Base-by-base conservation (phyloP, 148 eudicot species). In the Persicaria maculosa region DNA sequence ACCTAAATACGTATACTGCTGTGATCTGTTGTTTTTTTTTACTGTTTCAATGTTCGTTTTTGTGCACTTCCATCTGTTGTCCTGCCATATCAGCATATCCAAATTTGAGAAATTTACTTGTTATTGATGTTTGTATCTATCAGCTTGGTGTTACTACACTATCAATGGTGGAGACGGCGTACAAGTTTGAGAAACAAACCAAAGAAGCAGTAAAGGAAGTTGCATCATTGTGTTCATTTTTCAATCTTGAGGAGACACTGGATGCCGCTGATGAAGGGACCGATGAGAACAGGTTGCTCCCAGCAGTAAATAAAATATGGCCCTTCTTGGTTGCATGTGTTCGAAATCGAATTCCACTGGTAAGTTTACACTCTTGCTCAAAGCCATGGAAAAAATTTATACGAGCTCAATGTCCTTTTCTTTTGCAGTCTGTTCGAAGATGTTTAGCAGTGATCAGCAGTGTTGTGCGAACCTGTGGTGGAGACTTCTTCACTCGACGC, bases 221-320 rank as follows among this genome's bases (percentile, higher is more conserved):
- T 36, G 78, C 88, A 19, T 72, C 83, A 15, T 80, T 85, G 73
- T 87, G 84, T 74, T 90, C 92, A 43, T 84, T 87, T 59, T 65
- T 85, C 77, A 65, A 79, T 75, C 89, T 94, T 31, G 80, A 72
- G 75, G 97, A 94, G 76, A 62, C 86, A 72, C 80, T 91, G 15
- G 93, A 86, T 54, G 86, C 90, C 36, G 85, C 88, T 68, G 93
- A 88, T 10, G 87, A 89, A 72, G 93, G 76, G 76, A 74, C 85
- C 43, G 87, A 76, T 68, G 98, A 94, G 75, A 94, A 91, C 72
- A 85, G 96, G 82, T 82, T 91, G 81, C 97, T 94, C 73, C 98
- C 98, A 55, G 93, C 93, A 70, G 84, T 88, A 86, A 94, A 94
- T 79, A 91, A 87, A 76, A 81, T 94, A 59, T 94, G 98, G 98